phyloP scores from a whole-genome alignment of 306 rosid species.

The Lathyrus tuberosus region DNA sequence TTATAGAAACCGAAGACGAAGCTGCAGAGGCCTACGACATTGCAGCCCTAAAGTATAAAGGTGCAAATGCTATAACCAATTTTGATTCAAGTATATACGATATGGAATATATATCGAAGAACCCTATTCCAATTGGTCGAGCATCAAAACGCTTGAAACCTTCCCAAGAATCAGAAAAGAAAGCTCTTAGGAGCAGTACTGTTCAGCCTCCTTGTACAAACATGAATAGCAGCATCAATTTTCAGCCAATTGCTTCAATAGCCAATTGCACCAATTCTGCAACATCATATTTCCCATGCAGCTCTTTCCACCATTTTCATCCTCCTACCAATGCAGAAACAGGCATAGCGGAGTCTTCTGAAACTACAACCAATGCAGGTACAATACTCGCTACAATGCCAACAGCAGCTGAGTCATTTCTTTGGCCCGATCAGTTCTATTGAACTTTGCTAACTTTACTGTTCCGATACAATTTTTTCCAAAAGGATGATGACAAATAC shows the following conservation, averaged over 20 bases:
- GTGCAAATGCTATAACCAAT: slow-evolving; percentile 74
- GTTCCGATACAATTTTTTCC: slow-evolving; percentile 22
- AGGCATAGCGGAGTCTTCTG: slow-evolving; percentile 33
- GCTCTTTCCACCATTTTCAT: slow-evolving; percentile 51
- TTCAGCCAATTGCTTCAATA: slow-evolving; percentile 50
- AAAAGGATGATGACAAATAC: no score
- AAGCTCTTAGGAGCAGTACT: slow-evolving; percentile 34
- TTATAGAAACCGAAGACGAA: slow-evolving; percentile 86
- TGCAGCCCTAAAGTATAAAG: slow-evolving; percentile 88
- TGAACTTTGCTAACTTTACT: not conserved
- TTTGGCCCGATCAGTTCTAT: not conserved
- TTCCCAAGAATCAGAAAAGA: slow-evolving; percentile 60
- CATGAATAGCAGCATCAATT: slow-evolving; percentile 37
- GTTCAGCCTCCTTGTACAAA: slow-evolving; percentile 43
- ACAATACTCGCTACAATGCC: no score
- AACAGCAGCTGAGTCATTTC: slow-evolving; percentile 54
- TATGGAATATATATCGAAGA: slow-evolving; percentile 59
- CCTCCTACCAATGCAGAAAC: slow-evolving; percentile 31
- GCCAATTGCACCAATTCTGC: slow-evolving; percentile 38
- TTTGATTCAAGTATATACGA: slow-evolving; percentile 82
- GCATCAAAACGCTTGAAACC: slow-evolving; percentile 75
- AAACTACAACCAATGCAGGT: slow-evolving; percentile 25
- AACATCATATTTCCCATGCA: no score
- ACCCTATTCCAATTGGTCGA: slow-evolving; percentile 73
- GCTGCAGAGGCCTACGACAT: slow-evolving; percentile 97